Evolutionary conservation across 23 red algal genomes (phyloP).

Genomic region (Gracilaria caudata): DNA sequence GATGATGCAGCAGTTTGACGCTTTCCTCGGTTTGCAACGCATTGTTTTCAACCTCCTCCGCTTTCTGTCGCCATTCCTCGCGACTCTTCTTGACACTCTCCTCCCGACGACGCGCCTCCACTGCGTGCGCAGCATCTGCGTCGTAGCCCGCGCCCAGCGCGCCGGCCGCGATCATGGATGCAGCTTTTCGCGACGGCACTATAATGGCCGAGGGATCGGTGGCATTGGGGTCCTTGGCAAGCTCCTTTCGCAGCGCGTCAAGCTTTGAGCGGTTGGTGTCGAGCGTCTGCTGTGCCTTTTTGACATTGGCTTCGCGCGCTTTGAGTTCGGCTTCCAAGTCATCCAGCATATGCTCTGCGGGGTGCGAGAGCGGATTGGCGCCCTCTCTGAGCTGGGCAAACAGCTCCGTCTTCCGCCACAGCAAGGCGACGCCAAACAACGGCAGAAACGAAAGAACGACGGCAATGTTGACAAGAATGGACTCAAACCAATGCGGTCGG

Average conservation of each 20-base stretch:
- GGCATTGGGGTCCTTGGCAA: conserved; percentile 41
- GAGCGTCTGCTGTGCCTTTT: conserved; percentile 36
- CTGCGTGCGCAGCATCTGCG: conserved; percentile 34
- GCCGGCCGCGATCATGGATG: conserved; percentile 54
- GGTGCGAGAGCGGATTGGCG: conserved; percentile 39
- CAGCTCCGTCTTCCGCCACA: conserved; percentile 65
- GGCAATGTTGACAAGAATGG: conserved; percentile 32
- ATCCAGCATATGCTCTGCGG: conserved; percentile 57
- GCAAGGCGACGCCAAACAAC: conserved; percentile 25
- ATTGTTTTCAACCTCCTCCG: conserved; percentile 48
- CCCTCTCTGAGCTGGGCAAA: conserved; percentile 54
- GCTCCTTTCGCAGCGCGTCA: conserved; percentile 57
- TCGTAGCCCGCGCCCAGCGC: conserved; percentile 59
- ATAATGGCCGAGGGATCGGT: conserved; percentile 36
- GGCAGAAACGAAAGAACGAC: conserved; percentile 39
- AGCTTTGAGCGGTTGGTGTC: conserved; percentile 47
- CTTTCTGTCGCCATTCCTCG: conserved; percentile 50
- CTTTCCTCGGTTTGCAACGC: conserved; percentile 45
- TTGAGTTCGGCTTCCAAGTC: conserved; percentile 50
- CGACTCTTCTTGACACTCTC: conserved; percentile 45
- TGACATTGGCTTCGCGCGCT: conserved; percentile 47
- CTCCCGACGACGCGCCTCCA: conserved; percentile 45
- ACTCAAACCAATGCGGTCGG: conserved; percentile 49
- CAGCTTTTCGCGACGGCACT: conserved; percentile 63
- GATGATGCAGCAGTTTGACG: conserved; percentile 56